A percentile compares a stretch with the other conserved stretches of the same genome.
Evolutionary conservation across 805 yeast species (phyloP).

Genomic region (Wickerhamiella bombiphila): DNA sequence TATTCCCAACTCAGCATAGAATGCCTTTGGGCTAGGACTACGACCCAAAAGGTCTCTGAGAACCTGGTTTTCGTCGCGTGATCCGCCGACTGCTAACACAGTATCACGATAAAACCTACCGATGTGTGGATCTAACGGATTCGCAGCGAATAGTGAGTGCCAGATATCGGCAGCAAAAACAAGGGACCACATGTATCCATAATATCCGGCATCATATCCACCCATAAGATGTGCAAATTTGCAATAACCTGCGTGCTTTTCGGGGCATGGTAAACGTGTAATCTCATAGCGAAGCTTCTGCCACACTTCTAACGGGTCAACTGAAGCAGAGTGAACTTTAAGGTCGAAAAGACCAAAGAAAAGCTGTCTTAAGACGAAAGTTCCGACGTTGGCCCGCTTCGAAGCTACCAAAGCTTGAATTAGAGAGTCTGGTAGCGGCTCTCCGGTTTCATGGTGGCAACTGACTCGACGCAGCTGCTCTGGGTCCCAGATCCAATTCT

Average conservation of each 20-base stretch:
- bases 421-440: slow-evolving; percentile 40
- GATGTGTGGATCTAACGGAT: slow-evolving; percentile 47
- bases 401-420: slow-evolving; percentile 45
- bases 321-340: slow-evolving; percentile 41
- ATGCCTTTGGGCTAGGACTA: slow-evolving; percentile 59
- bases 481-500: slow-evolving; percentile 75
- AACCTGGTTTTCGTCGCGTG: slow-evolving; percentile 51
- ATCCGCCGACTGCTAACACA: slow-evolving; percentile 58
- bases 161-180: slow-evolving; percentile 78
- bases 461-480: slow-evolving; percentile 45
- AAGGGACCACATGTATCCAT: slow-evolving; percentile 75
- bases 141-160: slow-evolving; percentile 48
- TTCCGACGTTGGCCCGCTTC: slow-evolving; percentile 64
- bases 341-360: slow-evolving; percentile 70
- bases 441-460: slow-evolving; percentile 47
- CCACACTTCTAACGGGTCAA: slow-evolving; percentile 48
- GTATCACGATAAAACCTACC: slow-evolving; percentile 60
- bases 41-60: slow-evolving; percentile 58
- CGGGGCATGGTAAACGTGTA: slow-evolving; percentile 8
- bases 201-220: slow-evolving; percentile 76
- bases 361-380: slow-evolving; percentile 58
- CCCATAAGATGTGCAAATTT: slow-evolving; percentile 52
- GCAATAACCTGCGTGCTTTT: slow-evolving; percentile 7
- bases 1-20: slow-evolving; percentile 41
- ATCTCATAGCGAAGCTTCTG: slow-evolving; percentile 50